These are phyloP conservation scores for Filosporella fistucella DNA, from an alignment of 495 filamentous ascomycete genomes.

Conservation along the genomic window DNA sequence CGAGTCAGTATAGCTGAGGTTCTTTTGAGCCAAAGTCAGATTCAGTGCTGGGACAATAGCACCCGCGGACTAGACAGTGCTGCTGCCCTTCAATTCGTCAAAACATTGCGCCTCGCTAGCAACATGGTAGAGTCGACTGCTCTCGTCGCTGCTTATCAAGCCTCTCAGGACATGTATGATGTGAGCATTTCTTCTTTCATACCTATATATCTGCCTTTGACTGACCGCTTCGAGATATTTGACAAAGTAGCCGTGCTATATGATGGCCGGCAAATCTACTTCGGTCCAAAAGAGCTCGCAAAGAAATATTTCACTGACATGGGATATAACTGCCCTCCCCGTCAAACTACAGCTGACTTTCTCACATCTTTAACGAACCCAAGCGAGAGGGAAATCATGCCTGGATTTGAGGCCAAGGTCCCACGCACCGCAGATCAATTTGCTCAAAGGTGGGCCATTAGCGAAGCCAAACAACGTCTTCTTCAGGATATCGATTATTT, in stretches of 20 bases:
- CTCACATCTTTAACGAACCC: slow-evolving; percentile 65
- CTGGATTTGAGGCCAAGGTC: slow-evolving; percentile 54
- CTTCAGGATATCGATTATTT: slow-evolving; percentile 64
- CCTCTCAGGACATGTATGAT: slow-evolving; percentile 57
- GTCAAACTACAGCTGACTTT: slow-evolving; percentile 61
- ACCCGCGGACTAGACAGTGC: slow-evolving; percentile 75
- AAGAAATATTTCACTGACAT: slow-evolving; percentile 54
- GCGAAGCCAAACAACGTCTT: slow-evolving; percentile 38
- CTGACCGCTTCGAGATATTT: slow-evolving; percentile 67
- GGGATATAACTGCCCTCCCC: slow-evolving; percentile 44
- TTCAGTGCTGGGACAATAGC: slow-evolving; percentile 81
- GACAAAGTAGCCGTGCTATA: slow-evolving; percentile 77
- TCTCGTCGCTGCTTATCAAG: slow-evolving; percentile 53
- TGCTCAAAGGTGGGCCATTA: slow-evolving; percentile 35
- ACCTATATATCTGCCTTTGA: slow-evolving; percentile 76
- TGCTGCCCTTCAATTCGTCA: slow-evolving; percentile 71
- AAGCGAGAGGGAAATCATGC: slow-evolving; percentile 50
- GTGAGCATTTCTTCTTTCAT: slow-evolving; percentile 60
- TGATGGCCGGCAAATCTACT: slow-evolving; percentile 66
- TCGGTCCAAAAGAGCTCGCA: slow-evolving; percentile 51
- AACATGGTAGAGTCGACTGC: slow-evolving; percentile 58
- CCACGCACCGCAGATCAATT: slow-evolving; percentile 68
- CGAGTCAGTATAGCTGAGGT: slow-evolving; percentile 74
- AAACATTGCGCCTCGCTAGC: slow-evolving; percentile 57
- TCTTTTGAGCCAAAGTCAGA: slow-evolving; percentile 48